Percentiles rank a stretch among this genome's conserved stretches.
Evolutionary conservation across 176 grass and related monocot species (phyloP).

Genomic region (Pharus latifolius): DNA sequence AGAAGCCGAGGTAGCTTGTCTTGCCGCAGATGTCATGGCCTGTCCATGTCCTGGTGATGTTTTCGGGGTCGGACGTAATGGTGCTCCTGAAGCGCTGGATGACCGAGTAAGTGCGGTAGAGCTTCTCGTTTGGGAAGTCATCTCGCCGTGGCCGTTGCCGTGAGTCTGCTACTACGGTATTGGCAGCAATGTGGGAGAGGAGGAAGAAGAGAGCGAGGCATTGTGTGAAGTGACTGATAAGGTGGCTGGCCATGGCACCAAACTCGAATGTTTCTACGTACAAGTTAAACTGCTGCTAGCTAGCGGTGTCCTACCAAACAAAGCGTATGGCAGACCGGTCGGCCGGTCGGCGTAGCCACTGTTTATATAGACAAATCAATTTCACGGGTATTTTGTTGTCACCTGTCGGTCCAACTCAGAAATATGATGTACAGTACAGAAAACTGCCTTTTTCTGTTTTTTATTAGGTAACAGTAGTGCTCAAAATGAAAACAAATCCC

Average conservation of each 20-base stretch:
- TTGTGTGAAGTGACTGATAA: background rate
- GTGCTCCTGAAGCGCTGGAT: conserved; percentile 44
- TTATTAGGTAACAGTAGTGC: too few species aligned
- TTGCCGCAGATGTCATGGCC: conserved; percentile 4
- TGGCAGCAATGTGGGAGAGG: background rate
- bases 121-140: conserved; percentile 14
- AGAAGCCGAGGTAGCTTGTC: background rate
- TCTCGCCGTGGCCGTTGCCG: background rate
- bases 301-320: too few species aligned
- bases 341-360: too few species aligned
- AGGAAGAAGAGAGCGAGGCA: background rate
- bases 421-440: too few species aligned
- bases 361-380: too few species aligned
- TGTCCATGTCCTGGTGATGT: background rate
- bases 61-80: conserved; percentile 24
- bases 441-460: too few species aligned
- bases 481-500: too few species aligned
- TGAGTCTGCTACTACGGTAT: background rate
- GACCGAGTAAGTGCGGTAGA: background rate
- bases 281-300: too few species aligned
- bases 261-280: too few species aligned
- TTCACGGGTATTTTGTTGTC: too few species aligned
- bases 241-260: background rate
- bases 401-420: too few species aligned
- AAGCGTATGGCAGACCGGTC: too few species aligned